Evolutionary conservation across 2,329 filamentous ascomycete genomes (phyloP), one percentile per base, ranked within the genome.

Genomic region (Colletotrichum plurivorum): DNA sequence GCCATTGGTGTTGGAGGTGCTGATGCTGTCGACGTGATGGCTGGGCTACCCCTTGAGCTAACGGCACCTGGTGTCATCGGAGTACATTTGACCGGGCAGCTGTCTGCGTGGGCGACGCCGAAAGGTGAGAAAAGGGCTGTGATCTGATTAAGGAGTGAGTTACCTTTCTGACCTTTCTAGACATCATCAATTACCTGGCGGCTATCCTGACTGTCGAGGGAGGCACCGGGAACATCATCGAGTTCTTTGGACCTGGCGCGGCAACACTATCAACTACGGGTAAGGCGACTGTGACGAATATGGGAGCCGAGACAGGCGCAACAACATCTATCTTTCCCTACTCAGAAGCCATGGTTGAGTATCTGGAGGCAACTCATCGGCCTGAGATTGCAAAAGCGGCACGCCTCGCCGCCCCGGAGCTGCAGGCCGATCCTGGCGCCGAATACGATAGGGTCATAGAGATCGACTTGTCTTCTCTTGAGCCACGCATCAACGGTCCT

Each of bases 1-100:
- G 93, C 94, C 67, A 97, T 98, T 79, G 95, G 95, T 90, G 95
- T 98, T 72, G 95, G 95, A 85, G 95, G 96, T 88, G 96, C 61
- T 3, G 61, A 64, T 16, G 62, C 62, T 1, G 62, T 64, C 3
- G 49, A 65, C 16, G 63, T 69, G 43, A 58, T 69, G 62, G 46
- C 57, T 9, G 63, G 56, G 31, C 22, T 65, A 22, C 67, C 56
- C 20, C 61, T 51, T 13, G 62, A 64, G 54, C 52, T 64, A 46
- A 64, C 57, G 85, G 92, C 92, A 72, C 92, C 92, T 71, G 93
- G 93, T 82, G 84, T 93, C 73, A 92, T 93, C 79, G 92, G 92
- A 87, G 88, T 94, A 68, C 92, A 88, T 81, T 88, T 94, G 72
- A 93, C 91, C 74, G 92, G 92, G 73, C 76, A 91, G 80, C 76